phyloP scores from a whole-genome alignment of 495 filamentous ascomycete genomes.

The Hyaloscypha finlandica region DNA sequence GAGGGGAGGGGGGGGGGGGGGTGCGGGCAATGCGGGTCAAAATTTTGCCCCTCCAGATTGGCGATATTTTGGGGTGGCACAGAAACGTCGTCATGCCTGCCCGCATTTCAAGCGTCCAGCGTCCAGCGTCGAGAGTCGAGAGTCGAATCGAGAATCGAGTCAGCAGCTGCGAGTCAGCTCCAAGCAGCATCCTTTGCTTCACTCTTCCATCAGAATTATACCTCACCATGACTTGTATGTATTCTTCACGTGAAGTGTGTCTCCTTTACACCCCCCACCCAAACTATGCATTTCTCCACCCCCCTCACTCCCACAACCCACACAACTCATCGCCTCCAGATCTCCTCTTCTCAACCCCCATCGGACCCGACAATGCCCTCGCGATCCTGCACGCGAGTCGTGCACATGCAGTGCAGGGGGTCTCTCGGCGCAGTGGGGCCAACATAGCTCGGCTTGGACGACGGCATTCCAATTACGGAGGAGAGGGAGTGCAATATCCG shows the following conservation, averaged over 20 bases:
- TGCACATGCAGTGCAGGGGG: slow-evolving; percentile 2
- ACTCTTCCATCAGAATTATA: too few species aligned
- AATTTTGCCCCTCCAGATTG: not conserved
- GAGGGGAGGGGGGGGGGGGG: not conserved
- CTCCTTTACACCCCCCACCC: too few species aligned
- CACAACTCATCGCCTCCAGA: not conserved
- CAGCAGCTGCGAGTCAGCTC: too few species aligned
- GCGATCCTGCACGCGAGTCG: slow-evolving; percentile 12
- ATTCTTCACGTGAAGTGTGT: too few species aligned
- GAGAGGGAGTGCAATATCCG: slow-evolving; percentile 15
- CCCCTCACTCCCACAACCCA: not conserved
- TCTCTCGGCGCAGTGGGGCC: not conserved
- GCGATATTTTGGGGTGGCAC: not conserved
- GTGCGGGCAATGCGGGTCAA: not conserved
- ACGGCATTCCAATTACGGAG: slow-evolving; percentile 10
- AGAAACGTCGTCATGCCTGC: slow-evolving; percentile 1
- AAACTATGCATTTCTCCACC: too few species aligned
- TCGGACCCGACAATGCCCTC: not conserved
- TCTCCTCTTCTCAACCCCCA: slow-evolving; percentile 25
- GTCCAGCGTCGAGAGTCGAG: too few species aligned
- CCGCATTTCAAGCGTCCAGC: not conserved
- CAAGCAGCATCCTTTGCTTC: too few species aligned
- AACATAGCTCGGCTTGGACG: slow-evolving; percentile 13
- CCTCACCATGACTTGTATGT: too few species aligned
- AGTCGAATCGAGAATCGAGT: too few species aligned